A percentile compares a stretch with the other conserved stretches of the same genome.
Conservation (phyloP, 768 basidiomycete species). For the Xerocomellus chrysenteron region DNA sequence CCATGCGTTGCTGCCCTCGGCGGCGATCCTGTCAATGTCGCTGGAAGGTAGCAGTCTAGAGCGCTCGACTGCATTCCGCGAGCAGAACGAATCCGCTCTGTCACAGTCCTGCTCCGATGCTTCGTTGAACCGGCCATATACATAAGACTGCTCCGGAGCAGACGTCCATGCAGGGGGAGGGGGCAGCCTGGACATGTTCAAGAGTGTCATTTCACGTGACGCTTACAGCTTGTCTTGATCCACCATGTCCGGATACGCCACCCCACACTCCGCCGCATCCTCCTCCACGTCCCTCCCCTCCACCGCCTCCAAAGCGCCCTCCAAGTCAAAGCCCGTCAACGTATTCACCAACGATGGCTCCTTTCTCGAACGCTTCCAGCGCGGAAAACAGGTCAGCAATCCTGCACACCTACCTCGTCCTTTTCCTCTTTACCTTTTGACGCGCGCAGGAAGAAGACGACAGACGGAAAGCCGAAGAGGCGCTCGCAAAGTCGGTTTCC, state of each 20-base stretch:
- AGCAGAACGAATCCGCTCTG: constrained; percentile 52
- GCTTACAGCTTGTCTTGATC: background rate
- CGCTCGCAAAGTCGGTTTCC: constrained; percentile 45
- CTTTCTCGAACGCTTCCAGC: constrained; percentile 64
- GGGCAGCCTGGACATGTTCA: background rate
- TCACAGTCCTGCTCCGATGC: constrained; percentile 57
- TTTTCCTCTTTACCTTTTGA: background rate
- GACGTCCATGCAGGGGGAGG: constrained; percentile 49
- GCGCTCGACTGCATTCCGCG: constrained; percentile 35
- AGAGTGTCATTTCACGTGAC: background rate
- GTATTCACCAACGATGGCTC: constrained; percentile 72
- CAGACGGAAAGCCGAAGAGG: constrained; percentile 53
- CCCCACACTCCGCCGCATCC: constrained; percentile 15
- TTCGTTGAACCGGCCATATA: constrained; percentile 52
- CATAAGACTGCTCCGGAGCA: constrained; percentile 51
- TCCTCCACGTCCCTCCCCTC: background rate
- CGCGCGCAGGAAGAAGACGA: constrained; percentile 54
- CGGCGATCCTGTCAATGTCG: constrained; percentile 50
- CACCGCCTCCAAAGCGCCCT: constrained; percentile 5
- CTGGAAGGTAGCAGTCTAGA: constrained; percentile 52
- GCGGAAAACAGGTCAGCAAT: constrained; percentile 48
- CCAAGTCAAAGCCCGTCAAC: constrained; percentile 49
- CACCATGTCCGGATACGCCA: constrained; percentile 18
- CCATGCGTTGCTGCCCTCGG: constrained; percentile 53
- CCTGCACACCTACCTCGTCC: background rate